Conservation (phyloP, 2,329 filamentous ascomycete species). For the Stachybotrys echinatus region DNA sequence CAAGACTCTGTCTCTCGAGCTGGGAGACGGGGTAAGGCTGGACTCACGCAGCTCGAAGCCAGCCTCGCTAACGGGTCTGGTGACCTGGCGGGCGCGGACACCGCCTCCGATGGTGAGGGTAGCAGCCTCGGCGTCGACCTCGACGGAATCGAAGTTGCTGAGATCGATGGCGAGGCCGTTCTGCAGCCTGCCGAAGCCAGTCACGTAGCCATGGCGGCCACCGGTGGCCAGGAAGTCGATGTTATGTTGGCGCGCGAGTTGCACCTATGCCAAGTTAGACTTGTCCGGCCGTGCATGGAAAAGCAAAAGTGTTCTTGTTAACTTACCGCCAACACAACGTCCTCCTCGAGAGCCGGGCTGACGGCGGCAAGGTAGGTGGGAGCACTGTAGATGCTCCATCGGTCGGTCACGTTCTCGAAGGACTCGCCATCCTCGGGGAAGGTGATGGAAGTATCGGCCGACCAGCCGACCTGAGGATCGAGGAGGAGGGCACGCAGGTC, state of each 20-base stretch:
- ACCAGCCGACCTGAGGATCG: not conserved
- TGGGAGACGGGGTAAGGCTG: not conserved
- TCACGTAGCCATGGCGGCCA: not conserved
- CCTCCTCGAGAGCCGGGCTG: not conserved
- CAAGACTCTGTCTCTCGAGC: not conserved
- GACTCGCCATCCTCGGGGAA: not conserved
- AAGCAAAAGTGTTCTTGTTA: not conserved
- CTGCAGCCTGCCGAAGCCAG: not conserved
- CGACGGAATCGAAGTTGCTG: not conserved
- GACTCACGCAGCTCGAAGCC: not conserved
- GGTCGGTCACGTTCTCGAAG: not conserved
- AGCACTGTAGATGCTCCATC: not conserved
- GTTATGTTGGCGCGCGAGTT: not conserved
- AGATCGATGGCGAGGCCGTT: not conserved
- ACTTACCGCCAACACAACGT: not conserved
- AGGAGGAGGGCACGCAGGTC: not conserved
- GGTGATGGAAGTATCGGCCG: not conserved
- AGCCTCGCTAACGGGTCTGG: not conserved
- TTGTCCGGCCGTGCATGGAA: not conserved
- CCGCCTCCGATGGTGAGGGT: not conserved
- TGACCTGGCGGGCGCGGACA: not conserved
- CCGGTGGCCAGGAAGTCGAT: not conserved
- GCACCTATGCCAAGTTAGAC: not conserved
- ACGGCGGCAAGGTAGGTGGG: not conserved
- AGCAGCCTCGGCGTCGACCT: not conserved